phyloP scores from a whole-genome alignment of 2,329 filamentous ascomycete species.

The Alternaria sp. region DNA sequence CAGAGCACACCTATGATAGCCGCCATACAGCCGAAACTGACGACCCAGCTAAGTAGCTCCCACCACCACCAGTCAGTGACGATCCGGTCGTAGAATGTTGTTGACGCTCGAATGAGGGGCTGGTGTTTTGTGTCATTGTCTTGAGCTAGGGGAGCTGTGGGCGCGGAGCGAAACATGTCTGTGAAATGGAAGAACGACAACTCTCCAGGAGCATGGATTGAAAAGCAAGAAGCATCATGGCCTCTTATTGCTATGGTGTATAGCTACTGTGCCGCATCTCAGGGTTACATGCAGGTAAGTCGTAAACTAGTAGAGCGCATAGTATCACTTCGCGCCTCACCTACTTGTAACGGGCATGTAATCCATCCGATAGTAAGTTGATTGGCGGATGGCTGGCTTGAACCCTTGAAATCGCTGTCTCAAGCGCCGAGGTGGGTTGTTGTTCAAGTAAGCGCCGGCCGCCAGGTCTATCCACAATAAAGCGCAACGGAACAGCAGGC shows the following conservation, averaged over 20 bases:
- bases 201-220: neutral
- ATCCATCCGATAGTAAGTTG: neutral
- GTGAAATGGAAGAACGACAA: neutral
- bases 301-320: neutral
- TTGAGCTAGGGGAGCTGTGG: neutral
- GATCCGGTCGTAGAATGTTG: conserved; percentile 20
- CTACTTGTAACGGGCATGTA: neutral
- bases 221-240: neutral
- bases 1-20: conserved; percentile 23
- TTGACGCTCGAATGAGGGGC: conserved; percentile 15
- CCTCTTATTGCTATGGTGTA: neutral
- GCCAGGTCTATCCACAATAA: neutral
- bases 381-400: neutral
- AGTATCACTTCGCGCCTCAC: neutral
- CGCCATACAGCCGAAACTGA: conserved; percentile 15
- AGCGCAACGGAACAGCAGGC: neutral
- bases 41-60: conserved; percentile 23
- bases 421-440: neutral
- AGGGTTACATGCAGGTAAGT: neutral
- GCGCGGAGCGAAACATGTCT: neutral
- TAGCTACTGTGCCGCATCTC: neutral
- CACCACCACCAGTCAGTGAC: conserved; percentile 30
- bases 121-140: neutral
- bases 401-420: neutral
- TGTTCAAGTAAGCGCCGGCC: neutral